Percentiles rank a stretch among this genome's conserved stretches.
Conservation (phyloP, 768 basidiomycete species). For the Rhizopogon salebrosus region DNA sequence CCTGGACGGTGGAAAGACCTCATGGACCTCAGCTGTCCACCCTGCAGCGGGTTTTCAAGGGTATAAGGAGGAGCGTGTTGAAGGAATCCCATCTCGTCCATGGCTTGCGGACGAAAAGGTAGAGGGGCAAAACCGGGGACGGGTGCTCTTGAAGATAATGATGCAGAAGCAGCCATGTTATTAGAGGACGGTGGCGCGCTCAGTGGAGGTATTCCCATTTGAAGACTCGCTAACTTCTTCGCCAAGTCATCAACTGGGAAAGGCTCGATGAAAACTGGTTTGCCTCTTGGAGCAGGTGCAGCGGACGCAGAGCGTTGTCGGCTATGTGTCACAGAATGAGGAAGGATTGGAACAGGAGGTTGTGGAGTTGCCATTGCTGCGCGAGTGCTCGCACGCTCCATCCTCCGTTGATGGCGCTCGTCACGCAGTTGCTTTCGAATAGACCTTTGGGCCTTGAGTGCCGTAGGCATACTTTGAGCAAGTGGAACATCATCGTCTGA, state of each 20-base stretch:
- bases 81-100: constrained; percentile 8
- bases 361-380: constrained; percentile 14
- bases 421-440: constrained; percentile 69
- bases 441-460: constrained; percentile 75
- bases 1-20: constrained; percentile 59
- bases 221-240: constrained; percentile 49
- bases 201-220: constrained; percentile 24
- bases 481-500: constrained; percentile 81
- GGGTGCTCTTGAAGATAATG: constrained; percentile 9
- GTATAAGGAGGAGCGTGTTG: constrained; percentile 19
- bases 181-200: constrained; percentile 9
- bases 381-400: constrained; percentile 35
- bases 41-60: constrained; percentile 15
- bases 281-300: constrained; percentile 25
- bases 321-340: constrained; percentile 20
- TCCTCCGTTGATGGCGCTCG: constrained; percentile 55
- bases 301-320: constrained; percentile 28
- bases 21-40: constrained; percentile 37
- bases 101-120: constrained; percentile 15
- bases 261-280: constrained; percentile 31
- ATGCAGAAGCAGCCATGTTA: constrained; percentile 8
- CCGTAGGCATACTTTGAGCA: constrained; percentile 77
- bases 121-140: constrained; percentile 13
- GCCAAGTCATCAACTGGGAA: constrained; percentile 59
- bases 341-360: constrained; percentile 11